Evolutionary conservation across 768 basidiomycete species (phyloP), one percentile per base, ranked within the genome.

Genomic region (Rhodotorula toruloides): DNA sequence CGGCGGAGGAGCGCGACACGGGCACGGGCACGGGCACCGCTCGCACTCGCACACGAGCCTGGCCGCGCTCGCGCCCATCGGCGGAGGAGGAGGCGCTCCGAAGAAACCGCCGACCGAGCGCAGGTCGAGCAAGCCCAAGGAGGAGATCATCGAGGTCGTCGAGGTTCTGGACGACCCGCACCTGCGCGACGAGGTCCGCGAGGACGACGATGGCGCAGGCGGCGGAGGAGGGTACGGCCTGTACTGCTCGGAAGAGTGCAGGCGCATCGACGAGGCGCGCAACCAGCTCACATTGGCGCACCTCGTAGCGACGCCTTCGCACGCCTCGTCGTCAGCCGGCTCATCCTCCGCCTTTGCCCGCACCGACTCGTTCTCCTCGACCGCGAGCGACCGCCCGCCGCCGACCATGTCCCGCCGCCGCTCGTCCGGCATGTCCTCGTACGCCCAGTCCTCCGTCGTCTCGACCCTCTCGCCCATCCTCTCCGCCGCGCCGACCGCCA

Each of bases 161-260:
- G 56, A 44, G 58, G 22, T 39, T n/a, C n/a, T n/a, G n/a, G n/a
- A n/a, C n/a, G n/a, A n/a, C n/a, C n/a, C n/a, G n/a, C n/a, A n/a
- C n/a, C n/a, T n/a, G n/a, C n/a, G n/a, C 37, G 40, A 54, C 32
- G 64, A 21, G 31, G 52, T n/a, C 43, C 17, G 21, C 21, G n/a
- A 27, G 44, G 63, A 47, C 63, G 43, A 32, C n/a, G 8, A 37
- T 25, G 31, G 9, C 3, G 27, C 8, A 14, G 31, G 32, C 2
- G 32, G 22, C 4, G 34, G 11, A 0, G n/a, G 16, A 21, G 32
- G n/a, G 11, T 12, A 25, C 37, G 54, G 57, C 27, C 36, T 70
- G 25, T 70, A 70, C 52, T 70, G 68, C 63, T 62, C 60, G 21
- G 68, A 62, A 4, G 68, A 70, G 47, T 70, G 68, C 40, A 49